Base-by-base conservation (phyloP, 768 basidiomycete genomes). In the Kwoniella bestiolae region DNA sequence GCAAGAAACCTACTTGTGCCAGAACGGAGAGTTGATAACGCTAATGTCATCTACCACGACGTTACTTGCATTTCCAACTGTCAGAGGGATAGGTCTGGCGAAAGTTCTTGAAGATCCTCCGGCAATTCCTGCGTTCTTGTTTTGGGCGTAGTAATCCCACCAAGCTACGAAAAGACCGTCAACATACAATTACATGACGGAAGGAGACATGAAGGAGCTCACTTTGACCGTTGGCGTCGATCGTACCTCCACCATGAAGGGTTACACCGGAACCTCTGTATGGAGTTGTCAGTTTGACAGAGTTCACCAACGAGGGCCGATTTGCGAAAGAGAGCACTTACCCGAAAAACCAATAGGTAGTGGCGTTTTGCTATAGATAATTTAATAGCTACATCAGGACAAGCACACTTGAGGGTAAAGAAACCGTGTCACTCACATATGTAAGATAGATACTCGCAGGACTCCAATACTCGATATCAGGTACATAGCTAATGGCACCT, bases 201-300 rank as follows among this genome's bases (percentile, higher is more conserved):
- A 60, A 9, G 8, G 32, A 47, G 7, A 26, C 53, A 35, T 38
- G 49, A 66, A n/a, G n/a, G n/a, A n/a, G n/a, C 68, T 64, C 63
- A 64, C 66, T 66, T 38, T 89, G 87, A 11, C 88, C 88, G 32
- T 85, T 83, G 18, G 87, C 88, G 72, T 88, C 87, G 18, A 90
- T 82, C 2, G 86, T 87, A 11, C 88, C 88, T 35, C 88, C 87
- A 6, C 88, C 88, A 60, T 85, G 84, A 16, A 76, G 59, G 18
- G 69, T 70, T 18, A 74, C 60, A 32, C 68, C 68, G 35, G 64
- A 35, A 2, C 72, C 73, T 5, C 49, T 45, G 16, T 26, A 44
- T 25, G 9, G 9, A 12, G n/a, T 16, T 44, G 23, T 57, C 56
- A 57, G 56, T 38, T 23, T 21, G 11, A 11, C 28, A 5, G 23